Base-by-base conservation (phyloP, 2,329 filamentous ascomycete species). In the Sodiomyces alkalinus region DNA sequence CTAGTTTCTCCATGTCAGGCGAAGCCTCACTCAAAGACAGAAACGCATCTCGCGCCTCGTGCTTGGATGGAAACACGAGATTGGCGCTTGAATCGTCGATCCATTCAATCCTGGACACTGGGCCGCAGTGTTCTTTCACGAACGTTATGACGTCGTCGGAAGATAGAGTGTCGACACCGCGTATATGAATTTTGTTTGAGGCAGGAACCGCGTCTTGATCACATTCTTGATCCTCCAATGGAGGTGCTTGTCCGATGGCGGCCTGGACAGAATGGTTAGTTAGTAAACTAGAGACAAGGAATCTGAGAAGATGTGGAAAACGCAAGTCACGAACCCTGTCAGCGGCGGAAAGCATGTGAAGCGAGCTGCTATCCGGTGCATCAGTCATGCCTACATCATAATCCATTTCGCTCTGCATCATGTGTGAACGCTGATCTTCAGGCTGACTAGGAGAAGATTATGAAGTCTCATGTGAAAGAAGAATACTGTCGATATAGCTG, bases 11-110 rank as follows among this genome's bases (percentile, higher is more conserved):
- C n/a, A n/a, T n/a, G n/a, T n/a, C n/a, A 20, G 64, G 61, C 1
- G 65, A 59, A 15, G 58, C 43, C 12, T 56, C 53, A 31, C 62
- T 56, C 17, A 78, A 58, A 6, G 67, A 58, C 16, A 55, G 43
- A 13, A 78, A 52, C 12, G 71, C 73, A 26, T 68, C 60, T 12
- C 59, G 54, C 2, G 70, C 70, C 6, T 50, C 46, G 15, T 51
- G 46, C 10, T 70, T 59, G 6, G 63, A 63, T 21, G 55, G 59
- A 55, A 90, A 96, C 29, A 92, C 53, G 29, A 94, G 61, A 47
- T 96, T 96, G 36, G 83, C 82, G 0, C 83, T 87, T 6, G 72
- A 75, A 51, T 98, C 90, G 49, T 96, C 82, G 39, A 98, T 83
- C 90, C 90, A 98, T 55, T 96, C 85, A 37, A 94, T 62, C 35